Base-by-base conservation (phyloP, 1,284 basidiomycete genomes). In the Coriolopsis trogii region DNA sequence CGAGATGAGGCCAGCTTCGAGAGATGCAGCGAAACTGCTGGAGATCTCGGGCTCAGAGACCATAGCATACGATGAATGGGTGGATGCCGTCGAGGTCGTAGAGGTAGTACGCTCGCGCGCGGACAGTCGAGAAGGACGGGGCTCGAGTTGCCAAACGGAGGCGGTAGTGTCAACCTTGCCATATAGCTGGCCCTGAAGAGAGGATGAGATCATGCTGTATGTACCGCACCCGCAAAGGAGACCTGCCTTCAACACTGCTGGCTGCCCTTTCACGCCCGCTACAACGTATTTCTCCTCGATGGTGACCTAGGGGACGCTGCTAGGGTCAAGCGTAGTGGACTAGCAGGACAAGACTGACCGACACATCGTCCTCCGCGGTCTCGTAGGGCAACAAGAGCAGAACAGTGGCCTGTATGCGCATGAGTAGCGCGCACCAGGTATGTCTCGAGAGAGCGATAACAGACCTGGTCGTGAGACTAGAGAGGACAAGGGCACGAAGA, bases 21-120 rank as follows among this genome's bases (percentile, higher is more conserved):
- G 74, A 18, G 89, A 91, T 6, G 85, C 87, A 3, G 86, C 85
- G 58, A 91, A 89, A 65, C 84, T 87, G 68, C 86, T 90, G 6
- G 87, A 87, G 45, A 90, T 85, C 57, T 91, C 88, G 2, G 81
- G 82, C 56, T 91, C 89, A 10, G 89, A 89, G 3, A 91, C 74
- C 48, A 89, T 76, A 2, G 89, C 88, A 59, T 84, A 91, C 0
- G 88, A 91, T 8, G 89, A 91, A 33, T 82, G 86, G 0, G 85
- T 86, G 6, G 88, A 91, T 0, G 82, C 70, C 5, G 87, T 87
- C 3, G 88, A 90, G 5, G 83, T 75, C 3, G 85, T 84, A 16
- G 89, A 91, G 2, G 81, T 82, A 0, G 88, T 89, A 20, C 88
- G 82, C 54, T 85, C 85, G 60, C 89, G 74, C 13, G 75, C 71